phyloP scores from a whole-genome alignment of 2,329 filamentous ascomycete genomes.

The Phyllosticta citriasiana region DNA sequence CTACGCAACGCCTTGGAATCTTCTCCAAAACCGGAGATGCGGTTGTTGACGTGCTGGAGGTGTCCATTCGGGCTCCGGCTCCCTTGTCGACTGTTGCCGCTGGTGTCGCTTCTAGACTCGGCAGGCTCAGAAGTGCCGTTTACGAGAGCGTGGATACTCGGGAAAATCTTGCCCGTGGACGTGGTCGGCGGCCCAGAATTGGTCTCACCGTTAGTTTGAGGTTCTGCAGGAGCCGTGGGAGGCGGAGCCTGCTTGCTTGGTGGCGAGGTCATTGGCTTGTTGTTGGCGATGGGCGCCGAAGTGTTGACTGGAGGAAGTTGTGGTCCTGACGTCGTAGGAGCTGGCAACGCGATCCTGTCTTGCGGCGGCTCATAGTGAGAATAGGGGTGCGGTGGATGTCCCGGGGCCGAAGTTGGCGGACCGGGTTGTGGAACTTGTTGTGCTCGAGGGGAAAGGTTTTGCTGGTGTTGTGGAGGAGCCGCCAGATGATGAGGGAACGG shows the following conservation, averaged over 20 bases:
- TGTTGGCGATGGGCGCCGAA: conserved; percentile 13
- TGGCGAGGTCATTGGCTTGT: conserved; percentile 10
- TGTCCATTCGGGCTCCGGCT: conserved; percentile 29
- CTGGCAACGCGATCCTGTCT: background rate
- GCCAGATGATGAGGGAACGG: conserved; percentile 12
- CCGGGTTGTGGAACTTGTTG: conserved; percentile 31
- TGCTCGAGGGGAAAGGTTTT: conserved; percentile 28
- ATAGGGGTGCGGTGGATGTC: conserved; percentile 28
- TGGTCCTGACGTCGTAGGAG: conserved; percentile 14
- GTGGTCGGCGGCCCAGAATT: conserved; percentile 16
- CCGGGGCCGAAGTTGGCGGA: conserved; percentile 36
- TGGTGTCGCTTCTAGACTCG: conserved; percentile 19
- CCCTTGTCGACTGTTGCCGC: conserved; percentile 28
- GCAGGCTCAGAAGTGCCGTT: conserved; percentile 22
- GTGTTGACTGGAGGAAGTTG: conserved; percentile 25
- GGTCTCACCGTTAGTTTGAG: conserved; percentile 17
- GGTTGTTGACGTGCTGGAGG: conserved; percentile 4
- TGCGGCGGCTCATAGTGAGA: conserved; percentile 13
- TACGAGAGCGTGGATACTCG: conserved; percentile 42
- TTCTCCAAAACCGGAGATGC: conserved; percentile 5
- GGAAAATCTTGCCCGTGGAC: conserved; percentile 35
- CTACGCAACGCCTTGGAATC: conserved; percentile 9
- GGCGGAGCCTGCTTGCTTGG: conserved; percentile 10
- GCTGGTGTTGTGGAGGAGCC: conserved; percentile 20
- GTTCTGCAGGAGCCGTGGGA: conserved; percentile 29